Conservation (phyloP, 1,284 basidiomycete species). For the Chondrostereum purpureum region DNA sequence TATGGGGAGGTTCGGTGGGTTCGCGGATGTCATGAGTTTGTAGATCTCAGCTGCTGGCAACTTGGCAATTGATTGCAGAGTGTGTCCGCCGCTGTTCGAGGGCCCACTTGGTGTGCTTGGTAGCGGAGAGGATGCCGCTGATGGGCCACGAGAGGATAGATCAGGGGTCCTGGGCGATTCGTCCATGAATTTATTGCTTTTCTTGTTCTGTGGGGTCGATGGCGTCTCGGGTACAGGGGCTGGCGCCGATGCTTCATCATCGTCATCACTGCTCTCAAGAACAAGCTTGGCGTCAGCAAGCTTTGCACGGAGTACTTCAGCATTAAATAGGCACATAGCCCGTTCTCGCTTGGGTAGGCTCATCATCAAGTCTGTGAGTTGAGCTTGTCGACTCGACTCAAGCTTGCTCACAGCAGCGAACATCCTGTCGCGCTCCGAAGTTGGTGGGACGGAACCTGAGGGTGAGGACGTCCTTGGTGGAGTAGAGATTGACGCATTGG, state of each 20-base stretch:
- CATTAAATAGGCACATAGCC: slow-evolving; percentile 85
- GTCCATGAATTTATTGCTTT: slow-evolving; percentile 33
- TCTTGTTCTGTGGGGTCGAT: slow-evolving; percentile 59
- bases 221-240: slow-evolving; percentile 35
- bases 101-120: slow-evolving; percentile 43
- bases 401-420: slow-evolving; percentile 59
- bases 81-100: slow-evolving; percentile 27
- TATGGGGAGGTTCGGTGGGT: slow-evolving; percentile 49
- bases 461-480: slow-evolving; percentile 78
- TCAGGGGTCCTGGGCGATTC: slow-evolving; percentile 66
- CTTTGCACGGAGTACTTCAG: slow-evolving; percentile 72
- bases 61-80: slow-evolving; percentile 53
- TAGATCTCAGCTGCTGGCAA: slow-evolving; percentile 70
- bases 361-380: slow-evolving; percentile 76
- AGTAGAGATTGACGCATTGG: slow-evolving; percentile 63
- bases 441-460: slow-evolving; percentile 63
- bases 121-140: slow-evolving; percentile 61
- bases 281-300: slow-evolving; percentile 79
- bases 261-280: slow-evolving; percentile 62
- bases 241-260: slow-evolving; percentile 32
- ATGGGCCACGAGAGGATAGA: slow-evolving; percentile 63
- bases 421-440: slow-evolving; percentile 72
- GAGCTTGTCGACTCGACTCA: slow-evolving; percentile 47
- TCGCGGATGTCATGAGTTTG: slow-evolving; percentile 46
- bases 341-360: slow-evolving; percentile 82